Base-by-base conservation (phyloP, 164 flowering plant genomes). In the Aristolochia contorta region DNA sequence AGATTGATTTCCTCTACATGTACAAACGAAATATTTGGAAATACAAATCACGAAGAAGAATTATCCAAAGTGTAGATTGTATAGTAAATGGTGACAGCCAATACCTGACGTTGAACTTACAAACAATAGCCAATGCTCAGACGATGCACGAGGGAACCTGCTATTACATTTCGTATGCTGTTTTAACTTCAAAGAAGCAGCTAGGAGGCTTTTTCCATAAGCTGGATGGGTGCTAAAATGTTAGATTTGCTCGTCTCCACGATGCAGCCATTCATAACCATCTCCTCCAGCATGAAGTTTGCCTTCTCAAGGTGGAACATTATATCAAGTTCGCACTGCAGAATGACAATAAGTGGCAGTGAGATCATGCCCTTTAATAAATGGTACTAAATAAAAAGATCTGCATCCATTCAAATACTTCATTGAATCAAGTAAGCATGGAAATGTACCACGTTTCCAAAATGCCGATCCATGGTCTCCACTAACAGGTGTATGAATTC, bases 281-380 rank as follows among this genome's bases (percentile, higher is more conserved):
- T 94, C 74, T 94, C 99, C 73, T 91, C 99, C 69, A 94, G 78
- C 99, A 91, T 94, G 76, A 94, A 94, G 72, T 91, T 97, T 24
- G 95, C 96, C 75, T 94, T 94, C 80, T 94, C 99, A 50, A 94
- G 66, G 73, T 94, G 99, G 72, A 94, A 89, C 99, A 94, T 94
- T 55, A 94, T 94, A 70, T 94, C 99, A 24, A 91, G 84, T 68
- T 94, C 99, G 64, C 99, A 94, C 99, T 94, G 83, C 74, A 75
- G 46, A 18, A 4, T 41, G 43, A 30, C 16, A 45, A n/a, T 0
- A 32, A 5, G 43, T 15, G 10, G 37, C 12, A 47, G 18, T 7
- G 10, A 55, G 37, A 30, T 32, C 47, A 20, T 5, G 1, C 20
- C 19, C 48, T 57, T 9, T 25, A 58, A 53, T 27, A 27, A 21